Base-by-base conservation (phyloP, 345 rosid species). In the Draba incana region DNA sequence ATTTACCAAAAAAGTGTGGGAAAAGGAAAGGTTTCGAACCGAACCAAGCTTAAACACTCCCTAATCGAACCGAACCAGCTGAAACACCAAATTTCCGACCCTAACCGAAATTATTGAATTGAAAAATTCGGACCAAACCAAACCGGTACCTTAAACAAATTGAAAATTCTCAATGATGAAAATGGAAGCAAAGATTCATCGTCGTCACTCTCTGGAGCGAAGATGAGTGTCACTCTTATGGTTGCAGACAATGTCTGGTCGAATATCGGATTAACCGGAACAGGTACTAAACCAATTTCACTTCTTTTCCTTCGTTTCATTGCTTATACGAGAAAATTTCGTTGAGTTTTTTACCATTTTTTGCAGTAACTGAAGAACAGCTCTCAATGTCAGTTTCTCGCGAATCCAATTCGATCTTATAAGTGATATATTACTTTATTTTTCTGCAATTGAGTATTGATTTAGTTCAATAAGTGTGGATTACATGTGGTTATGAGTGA, bases 291-390 rank as follows among this genome's bases (percentile, higher is more conserved):
- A 2, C 45, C 45, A 14, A 1, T 45, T 14, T 37, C 10, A 13
- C 46, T 57, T 38, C 47, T 57, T 62, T 13, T 42, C 38, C 12
- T 16, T 14, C 14, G 3, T 13, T 16, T 52, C 4, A 0, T 31
- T 30, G 5, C 45, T 5, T 46, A 57, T 28, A 3, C 43, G 0
- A 57, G 51, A 5, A 6, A 0, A 8, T n/a, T 33, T 16, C 28
- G 12, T 63, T 30, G 48, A 47, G 8, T 6, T 60, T 6, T 60
- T 70, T 44, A 31, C 3, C 1, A 8, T 48, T 56, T 41, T 47
- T 59, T 12, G 62, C 86, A 86, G 97, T 88, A 37, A 86, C 84
- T 4, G 91, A 85, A 57, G 95, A 92, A 57, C 96, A 89, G 70
- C 81, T 92, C 49, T 84, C 95, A 28, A 64, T 84, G 98, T 89